These are phyloP conservation scores for Arachis hypogaea DNA, from an alignment of 306 rosid genomes.

Conservation along the genomic window DNA sequence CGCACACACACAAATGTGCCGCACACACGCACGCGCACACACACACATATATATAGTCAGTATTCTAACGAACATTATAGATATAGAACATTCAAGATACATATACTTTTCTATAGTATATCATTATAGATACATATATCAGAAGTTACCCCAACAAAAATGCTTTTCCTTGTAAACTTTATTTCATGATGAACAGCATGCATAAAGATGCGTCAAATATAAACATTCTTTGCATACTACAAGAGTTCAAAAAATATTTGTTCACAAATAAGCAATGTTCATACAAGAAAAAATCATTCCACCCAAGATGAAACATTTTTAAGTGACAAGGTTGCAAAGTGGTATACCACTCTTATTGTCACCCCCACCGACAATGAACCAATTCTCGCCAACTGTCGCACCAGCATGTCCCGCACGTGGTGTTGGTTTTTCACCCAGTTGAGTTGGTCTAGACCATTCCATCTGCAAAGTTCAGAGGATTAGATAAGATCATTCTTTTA, in stretches of 20 bases:
- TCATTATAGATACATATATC: background rate
- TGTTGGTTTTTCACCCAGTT: conserved; percentile 82
- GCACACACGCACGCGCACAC: too few relatives aligned
- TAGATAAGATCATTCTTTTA: conserved; percentile 28
- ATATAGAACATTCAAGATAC: too few relatives aligned
- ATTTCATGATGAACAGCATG: conserved; percentile 1
- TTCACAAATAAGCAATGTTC: conserved; percentile 17
- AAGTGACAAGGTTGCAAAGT: conserved; percentile 26
- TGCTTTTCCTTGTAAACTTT: conserved; percentile 15
- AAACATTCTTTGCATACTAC: conserved; percentile 4
- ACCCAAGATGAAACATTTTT: conserved; percentile 17
- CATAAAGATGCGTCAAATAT: background rate
- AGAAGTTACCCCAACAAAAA: conserved; percentile 19
- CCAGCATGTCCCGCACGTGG: conserved; percentile 97
- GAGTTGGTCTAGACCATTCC: conserved; percentile 94
- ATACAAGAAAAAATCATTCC: conserved; percentile 8
- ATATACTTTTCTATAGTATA: too few relatives aligned
- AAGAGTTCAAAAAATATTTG: background rate
- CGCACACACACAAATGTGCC: too few relatives aligned
- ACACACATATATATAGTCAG: too few relatives aligned
- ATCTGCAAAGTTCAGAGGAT: conserved; percentile 53
- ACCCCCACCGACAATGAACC: conserved; percentile 97
- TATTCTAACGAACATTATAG: too few relatives aligned
- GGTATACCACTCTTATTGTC: conserved; percentile 87
- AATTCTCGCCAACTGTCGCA: conserved; percentile 82